These are phyloP conservation scores for Glonium stellatum DNA, from an alignment of 495 filamentous ascomycete genomes.

Conservation along the genomic window DNA sequence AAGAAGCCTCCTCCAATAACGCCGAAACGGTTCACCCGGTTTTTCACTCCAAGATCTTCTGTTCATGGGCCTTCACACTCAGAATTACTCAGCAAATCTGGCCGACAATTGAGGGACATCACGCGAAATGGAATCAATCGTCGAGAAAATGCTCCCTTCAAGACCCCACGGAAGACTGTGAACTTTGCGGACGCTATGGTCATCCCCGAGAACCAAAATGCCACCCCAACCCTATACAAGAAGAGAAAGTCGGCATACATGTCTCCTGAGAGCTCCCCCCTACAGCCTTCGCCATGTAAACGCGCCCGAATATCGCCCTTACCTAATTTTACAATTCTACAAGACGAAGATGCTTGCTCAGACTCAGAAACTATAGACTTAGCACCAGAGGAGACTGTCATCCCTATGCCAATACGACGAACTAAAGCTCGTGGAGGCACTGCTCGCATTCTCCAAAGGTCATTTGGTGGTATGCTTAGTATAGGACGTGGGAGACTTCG, in stretches of 20 bases:
- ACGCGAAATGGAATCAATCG: slow-evolving; percentile 38
- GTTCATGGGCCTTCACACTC: slow-evolving; percentile 36
- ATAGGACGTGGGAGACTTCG: slow-evolving; percentile 39
- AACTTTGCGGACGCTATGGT: slow-evolving; percentile 25
- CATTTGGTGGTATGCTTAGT: slow-evolving; percentile 40
- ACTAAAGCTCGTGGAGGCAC: slow-evolving; percentile 21
- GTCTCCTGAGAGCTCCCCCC: slow-evolving; percentile 43
- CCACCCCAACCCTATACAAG: slow-evolving; percentile 14
- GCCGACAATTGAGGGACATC: slow-evolving; percentile 55
- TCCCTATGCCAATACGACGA: slow-evolving; percentile 27
- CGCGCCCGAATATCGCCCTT: slow-evolving; percentile 37
- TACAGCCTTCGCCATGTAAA: slow-evolving; percentile 49
- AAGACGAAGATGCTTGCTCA: slow-evolving; percentile 20
- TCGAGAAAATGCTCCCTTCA: slow-evolving; percentile 1
- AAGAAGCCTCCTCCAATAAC: slow-evolving; percentile 39
- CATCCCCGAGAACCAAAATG: neutral
- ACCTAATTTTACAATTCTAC: slow-evolving; percentile 27
- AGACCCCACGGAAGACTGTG: slow-evolving; percentile 20
- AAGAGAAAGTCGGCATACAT: slow-evolving; percentile 32
- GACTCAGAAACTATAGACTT: neutral
- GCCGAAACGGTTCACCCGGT: slow-evolving; percentile 57
- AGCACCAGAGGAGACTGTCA: slow-evolving; percentile 15
- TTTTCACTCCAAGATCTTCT: slow-evolving; percentile 68
- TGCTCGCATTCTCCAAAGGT: slow-evolving; percentile 40
- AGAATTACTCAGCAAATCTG: slow-evolving; percentile 50